These are phyloP conservation scores for Bertia moriformis DNA, from an alignment of 2,329 filamentous ascomycete genomes.

Conservation along the genomic window DNA sequence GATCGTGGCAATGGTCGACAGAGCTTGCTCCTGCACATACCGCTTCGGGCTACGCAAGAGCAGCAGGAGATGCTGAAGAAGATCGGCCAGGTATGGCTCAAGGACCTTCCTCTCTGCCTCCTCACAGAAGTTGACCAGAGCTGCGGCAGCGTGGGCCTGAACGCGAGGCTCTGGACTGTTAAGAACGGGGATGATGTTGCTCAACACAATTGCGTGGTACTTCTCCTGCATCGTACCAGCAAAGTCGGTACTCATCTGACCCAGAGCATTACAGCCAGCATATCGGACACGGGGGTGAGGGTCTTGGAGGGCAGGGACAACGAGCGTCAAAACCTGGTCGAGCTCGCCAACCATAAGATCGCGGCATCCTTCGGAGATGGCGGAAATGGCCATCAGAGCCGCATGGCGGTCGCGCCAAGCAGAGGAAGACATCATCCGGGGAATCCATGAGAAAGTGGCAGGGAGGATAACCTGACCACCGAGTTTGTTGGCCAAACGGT, in stretches of 20 bases:
- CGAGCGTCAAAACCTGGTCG: slow-evolving; percentile 82
- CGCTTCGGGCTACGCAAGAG: slow-evolving; percentile 83
- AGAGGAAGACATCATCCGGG: slow-evolving; percentile 90
- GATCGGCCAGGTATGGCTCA: slow-evolving; percentile 81
- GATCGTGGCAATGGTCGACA: slow-evolving; percentile 95
- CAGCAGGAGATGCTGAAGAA: slow-evolving; percentile 72
- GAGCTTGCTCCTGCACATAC: slow-evolving; percentile 91
- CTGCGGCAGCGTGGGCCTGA: slow-evolving; percentile 93
- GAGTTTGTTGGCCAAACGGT: slow-evolving; percentile 89
- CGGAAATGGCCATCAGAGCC: slow-evolving; percentile 95
- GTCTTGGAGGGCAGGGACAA: slow-evolving; percentile 82
- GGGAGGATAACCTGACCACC: slow-evolving; percentile 85
- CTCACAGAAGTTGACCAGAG: slow-evolving; percentile 96
- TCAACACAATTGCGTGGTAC: slow-evolving; percentile 76
- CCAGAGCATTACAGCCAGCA: slow-evolving; percentile 95
- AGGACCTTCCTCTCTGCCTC: slow-evolving; percentile 86
- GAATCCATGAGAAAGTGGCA: slow-evolving; percentile 92
- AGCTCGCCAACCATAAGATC: slow-evolving; percentile 92
- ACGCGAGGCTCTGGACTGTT: slow-evolving; percentile 82
- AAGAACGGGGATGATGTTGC: slow-evolving; percentile 82
- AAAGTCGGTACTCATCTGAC: slow-evolving; percentile 99
- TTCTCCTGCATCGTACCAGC: slow-evolving; percentile 95
- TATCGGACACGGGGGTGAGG: slow-evolving; percentile 87
- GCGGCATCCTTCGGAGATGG: slow-evolving; percentile 91
- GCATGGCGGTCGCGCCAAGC: slow-evolving; percentile 92